Base-by-base conservation (phyloP, 2,329 filamentous ascomycete genomes). In the Colletotrichum cereale region DNA sequence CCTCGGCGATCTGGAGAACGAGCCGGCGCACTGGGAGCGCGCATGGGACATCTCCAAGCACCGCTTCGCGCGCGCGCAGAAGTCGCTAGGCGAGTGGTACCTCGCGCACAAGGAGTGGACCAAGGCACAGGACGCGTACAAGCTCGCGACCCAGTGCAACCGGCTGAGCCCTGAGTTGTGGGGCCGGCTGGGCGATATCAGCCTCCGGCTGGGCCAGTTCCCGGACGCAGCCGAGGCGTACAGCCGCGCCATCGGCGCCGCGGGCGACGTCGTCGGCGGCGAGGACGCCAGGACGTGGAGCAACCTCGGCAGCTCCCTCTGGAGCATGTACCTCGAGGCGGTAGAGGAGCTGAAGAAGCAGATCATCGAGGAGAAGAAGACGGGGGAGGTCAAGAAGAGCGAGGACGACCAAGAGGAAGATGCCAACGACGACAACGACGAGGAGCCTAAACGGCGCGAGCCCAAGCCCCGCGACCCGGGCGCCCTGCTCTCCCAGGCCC, bases 231-330 rank as follows among this genome's bases (percentile, higher is more conserved):
- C 93, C 0, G 91, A 96, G 75, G 92, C 95, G 0, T 99, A 97
- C 80, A 90, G 91, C 11, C 88, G 95, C 29, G 92, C 92, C 11
- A 95, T 99, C 14, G 91, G 93, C 75, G 82, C 84, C 8, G 84
- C 86, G 0, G 86, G 84, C 40, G 86, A 86, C 40, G 80, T 80
- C 1, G 87, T 93, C 14, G 96, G 97, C 58, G 95, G 97, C 34
- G 91, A 92, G 63, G 95, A 98, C 78, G 96, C 95, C 0, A 91
- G 97, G 78, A 94, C 94, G 0, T 99, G 96, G 94, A 97, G 93
- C 77, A 99, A 99, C 78, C 87, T 99, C 29, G 96, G 95, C 0
- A 95, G 93, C 2, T 92, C 96, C 0, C 87, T 98, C 1, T 89
- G 93, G 74, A 92, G 90, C 71, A 84, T 92, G 73, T 95, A 88